Percentiles rank a stretch among this genome's conserved stretches.
phyloP scores from a whole-genome alignment of 1,139 yeast genomes.

The Hyphopichia buzzinii region DNA sequence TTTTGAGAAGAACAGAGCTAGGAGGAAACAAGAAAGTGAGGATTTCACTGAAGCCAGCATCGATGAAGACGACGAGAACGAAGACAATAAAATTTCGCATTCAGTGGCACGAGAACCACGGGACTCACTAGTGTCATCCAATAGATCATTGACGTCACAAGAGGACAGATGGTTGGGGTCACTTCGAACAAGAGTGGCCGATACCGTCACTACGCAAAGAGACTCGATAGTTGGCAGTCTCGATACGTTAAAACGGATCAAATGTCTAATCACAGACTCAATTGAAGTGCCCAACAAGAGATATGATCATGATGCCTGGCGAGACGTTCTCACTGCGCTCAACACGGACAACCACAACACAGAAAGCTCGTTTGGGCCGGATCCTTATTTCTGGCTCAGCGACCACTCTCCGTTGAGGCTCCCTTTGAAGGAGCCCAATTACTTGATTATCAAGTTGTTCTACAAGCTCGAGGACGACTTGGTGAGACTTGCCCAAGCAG shows the following conservation, averaged over 20 bases:
- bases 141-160: neutral
- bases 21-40: constrained; percentile 9
- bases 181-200: neutral
- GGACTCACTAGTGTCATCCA: neutral
- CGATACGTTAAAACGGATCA: constrained; percentile 18
- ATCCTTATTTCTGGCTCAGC: constrained; percentile 47
- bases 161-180: neutral
- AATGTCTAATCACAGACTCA: constrained; percentile 30
- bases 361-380: neutral
- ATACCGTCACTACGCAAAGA: constrained; percentile 5
- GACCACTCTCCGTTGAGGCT: constrained; percentile 63
- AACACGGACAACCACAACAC: constrained; percentile 1
- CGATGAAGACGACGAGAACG: constrained; percentile 9
- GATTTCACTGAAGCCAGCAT: constrained; percentile 15
- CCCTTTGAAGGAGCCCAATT: constrained; percentile 67
- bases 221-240: constrained; percentile 16
- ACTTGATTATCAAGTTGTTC: constrained; percentile 49
- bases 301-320: constrained; percentile 34
- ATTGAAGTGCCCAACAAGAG: constrained; percentile 30
- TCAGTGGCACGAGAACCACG: neutral
- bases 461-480: constrained; percentile 22
- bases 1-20: constrained; percentile 6
- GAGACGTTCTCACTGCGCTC: constrained; percentile 19
- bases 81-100: constrained; percentile 1
- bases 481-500: constrained; percentile 5